Percentiles rank a stretch among this genome's conserved stretches.
Conservation (phyloP, 495 filamentous ascomycete species). For the Oidiodendron maius region DNA sequence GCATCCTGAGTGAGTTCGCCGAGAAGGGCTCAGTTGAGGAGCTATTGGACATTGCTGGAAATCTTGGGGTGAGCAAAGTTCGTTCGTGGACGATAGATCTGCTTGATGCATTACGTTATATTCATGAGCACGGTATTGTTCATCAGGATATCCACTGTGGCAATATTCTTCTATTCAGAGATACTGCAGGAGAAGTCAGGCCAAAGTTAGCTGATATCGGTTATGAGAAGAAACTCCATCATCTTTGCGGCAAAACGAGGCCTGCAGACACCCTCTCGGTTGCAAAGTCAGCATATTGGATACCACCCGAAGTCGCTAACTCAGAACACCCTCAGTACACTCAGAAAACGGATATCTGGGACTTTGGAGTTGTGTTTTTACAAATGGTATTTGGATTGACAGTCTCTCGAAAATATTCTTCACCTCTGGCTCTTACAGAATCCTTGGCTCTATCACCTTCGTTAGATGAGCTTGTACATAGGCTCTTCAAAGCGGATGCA, state of each 20-base stretch:
- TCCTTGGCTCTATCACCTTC: constrained; percentile 59
- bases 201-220: constrained; percentile 65
- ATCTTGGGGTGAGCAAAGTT: constrained; percentile 63
- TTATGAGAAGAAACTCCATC: constrained; percentile 57
- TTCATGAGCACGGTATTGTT: constrained; percentile 70
- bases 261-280: constrained; percentile 43
- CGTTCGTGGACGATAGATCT: constrained; percentile 84
- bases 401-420: constrained; percentile 68
- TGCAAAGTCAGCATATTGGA: constrained; percentile 75
- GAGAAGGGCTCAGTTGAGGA: constrained; percentile 80
- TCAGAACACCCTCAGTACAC: constrained; percentile 51
- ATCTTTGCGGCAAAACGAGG: constrained; percentile 40
- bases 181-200: constrained; percentile 49
- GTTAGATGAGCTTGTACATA: constrained; percentile 69
- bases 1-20: constrained; percentile 68
- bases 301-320: constrained; percentile 70
- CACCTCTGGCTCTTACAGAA: constrained; percentile 64
- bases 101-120: constrained; percentile 82
- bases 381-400: constrained; percentile 92
- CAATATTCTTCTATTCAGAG: constrained; percentile 66
- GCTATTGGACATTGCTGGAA: constrained; percentile 68
- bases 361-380: constrained; percentile 80
- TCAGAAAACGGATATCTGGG: constrained; percentile 90
- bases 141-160: constrained; percentile 73
- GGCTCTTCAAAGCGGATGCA: constrained; percentile 75